Evolutionary conservation across 2,329 filamentous ascomycete species (phyloP), one percentile per base, ranked within the genome.

Genomic region (Microascus cirrosus): DNA sequence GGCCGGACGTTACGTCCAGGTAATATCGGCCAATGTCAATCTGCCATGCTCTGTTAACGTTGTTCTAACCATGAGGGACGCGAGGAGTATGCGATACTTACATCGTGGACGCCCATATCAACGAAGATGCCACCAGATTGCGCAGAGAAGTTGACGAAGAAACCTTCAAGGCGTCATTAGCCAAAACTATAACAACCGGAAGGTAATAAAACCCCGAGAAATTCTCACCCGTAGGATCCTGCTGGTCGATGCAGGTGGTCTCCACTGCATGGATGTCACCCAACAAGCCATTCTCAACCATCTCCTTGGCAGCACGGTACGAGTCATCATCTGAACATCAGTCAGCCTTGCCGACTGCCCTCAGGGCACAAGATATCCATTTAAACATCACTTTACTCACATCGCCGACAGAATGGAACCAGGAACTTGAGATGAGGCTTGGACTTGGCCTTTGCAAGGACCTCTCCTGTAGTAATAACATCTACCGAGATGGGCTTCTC

Each of bases 41-140:
- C 63, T 64, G n/a, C 11, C 18, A 20, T 48, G 42, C 18, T n/a
- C 18, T 48, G 42, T 48, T 48, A 48, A 20, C 42, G 18, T 18
- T 18, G 2, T 45, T n/a, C 18, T 10, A n/a, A 11, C n/a, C n/a
- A n/a, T n/a, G n/a, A 45, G 42, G n/a, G n/a, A 45, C 18, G 5
- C 5, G 8, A n/a, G 5, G 42, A 50, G 32, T 18, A 42, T 25
- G 13, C 2, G 11, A 32, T n/a, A n/a, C 61, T 51, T 59, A 68
- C 65, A 20, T 64, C 64, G 57, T 69, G 67, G 48, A 69, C 63
- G 34, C 67, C 66, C 58, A 69, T 65, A 58, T 69, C 67, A 53
- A 69, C 60, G 60, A 69, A 69, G 54, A 69, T 68, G 10, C 67
- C 67, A 15, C 67, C 67, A 11, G 67, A 69, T 56, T 65, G 64